These are phyloP conservation scores for Pyronema domesticum DNA, from an alignment of 495 filamentous ascomycete species.

Conservation along the genomic window DNA sequence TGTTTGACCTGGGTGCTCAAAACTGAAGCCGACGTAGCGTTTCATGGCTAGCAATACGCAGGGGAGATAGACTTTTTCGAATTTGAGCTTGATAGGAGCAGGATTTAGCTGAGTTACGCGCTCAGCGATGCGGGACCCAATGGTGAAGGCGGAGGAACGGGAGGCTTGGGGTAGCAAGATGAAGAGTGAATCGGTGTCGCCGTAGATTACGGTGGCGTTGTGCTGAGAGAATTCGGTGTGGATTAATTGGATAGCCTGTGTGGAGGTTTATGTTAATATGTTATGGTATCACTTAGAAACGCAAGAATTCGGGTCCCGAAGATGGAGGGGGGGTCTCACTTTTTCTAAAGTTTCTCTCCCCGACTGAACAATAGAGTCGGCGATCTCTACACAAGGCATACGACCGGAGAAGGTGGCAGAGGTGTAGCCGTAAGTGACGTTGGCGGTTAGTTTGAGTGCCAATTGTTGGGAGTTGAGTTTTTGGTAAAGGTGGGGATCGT, in stretches of 20 bases:
- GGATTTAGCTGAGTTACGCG: constrained; percentile 81
- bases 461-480: constrained; percentile 87
- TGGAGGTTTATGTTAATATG: background rate
- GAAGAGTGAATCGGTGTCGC: constrained; percentile 95
- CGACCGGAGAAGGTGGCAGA: constrained; percentile 88
- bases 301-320: no score
- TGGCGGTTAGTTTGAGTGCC: constrained; percentile 90
- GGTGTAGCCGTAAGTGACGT: constrained; percentile 96
- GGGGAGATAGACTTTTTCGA: constrained; percentile 95
- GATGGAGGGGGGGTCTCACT: background rate
- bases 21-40: constrained; percentile 95
- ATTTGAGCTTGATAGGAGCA: constrained; percentile 83
- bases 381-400: constrained; percentile 96
- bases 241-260: constrained; percentile 63
- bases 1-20: constrained; percentile 57
- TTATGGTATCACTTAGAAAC: background rate
- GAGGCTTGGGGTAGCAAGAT: constrained; percentile 76
- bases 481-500: constrained; percentile 70
- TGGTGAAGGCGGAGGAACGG: constrained; percentile 71
- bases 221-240: constrained; percentile 67
- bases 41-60: constrained; percentile 92
- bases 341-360: constrained; percentile 87
- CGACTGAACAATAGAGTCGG: constrained; percentile 93
- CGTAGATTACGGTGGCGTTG: constrained; percentile 89
- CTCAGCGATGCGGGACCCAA: constrained; percentile 84